Base-by-base conservation (phyloP, 2,329 filamentous ascomycete species). In the Colletotrichum acutatum region DNA sequence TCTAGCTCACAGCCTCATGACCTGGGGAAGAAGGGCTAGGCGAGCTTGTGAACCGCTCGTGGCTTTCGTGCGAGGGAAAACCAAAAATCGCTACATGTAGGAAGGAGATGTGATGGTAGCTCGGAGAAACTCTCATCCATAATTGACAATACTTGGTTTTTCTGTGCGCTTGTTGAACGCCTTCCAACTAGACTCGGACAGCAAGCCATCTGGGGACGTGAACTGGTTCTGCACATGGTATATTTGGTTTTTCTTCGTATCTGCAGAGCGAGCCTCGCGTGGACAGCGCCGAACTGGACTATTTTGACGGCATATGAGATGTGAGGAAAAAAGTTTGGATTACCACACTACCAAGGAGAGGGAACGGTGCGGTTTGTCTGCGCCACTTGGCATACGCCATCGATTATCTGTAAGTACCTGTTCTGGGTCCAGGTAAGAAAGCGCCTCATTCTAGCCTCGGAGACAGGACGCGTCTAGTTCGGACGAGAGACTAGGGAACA, bases 211-310 rank as follows among this genome's bases (percentile, higher is more conserved):
- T 42, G 32, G 22, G 30, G 19, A 12, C 8, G 19, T 49, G 42
- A 30, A 19, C 11, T 30, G 24, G 19, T 53, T 53, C 42, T 30
- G 24, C 58, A 54, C n/a, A 54, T 14, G 7, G 11, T 9, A 8
- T 42, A 56, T 54, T 60, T 72, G n/a, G 11, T 28, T 69, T 72
- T 54, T 61, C 54, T 68, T 59, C 56, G 66, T 64, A 72, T 64
- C 66, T 64, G 66, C 68, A 62, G n/a, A 52, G 26, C 19, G 57
- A 49, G 26, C 16, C 66, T 72, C 42, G 59, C 60, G 70, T 60
- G 59, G 26, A 22, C 66, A 49, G 59, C 70, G 54, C 42, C 8
- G 42, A n/a, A 22, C 19, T 19, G 8, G 19, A 49, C 42, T 49
- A 59, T 14, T 53, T 28, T 37, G 16, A 54, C 61, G 61, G 49